Conservation (phyloP, 202 grass and related monocot species). For the Cymbopogon flexuosus region DNA sequence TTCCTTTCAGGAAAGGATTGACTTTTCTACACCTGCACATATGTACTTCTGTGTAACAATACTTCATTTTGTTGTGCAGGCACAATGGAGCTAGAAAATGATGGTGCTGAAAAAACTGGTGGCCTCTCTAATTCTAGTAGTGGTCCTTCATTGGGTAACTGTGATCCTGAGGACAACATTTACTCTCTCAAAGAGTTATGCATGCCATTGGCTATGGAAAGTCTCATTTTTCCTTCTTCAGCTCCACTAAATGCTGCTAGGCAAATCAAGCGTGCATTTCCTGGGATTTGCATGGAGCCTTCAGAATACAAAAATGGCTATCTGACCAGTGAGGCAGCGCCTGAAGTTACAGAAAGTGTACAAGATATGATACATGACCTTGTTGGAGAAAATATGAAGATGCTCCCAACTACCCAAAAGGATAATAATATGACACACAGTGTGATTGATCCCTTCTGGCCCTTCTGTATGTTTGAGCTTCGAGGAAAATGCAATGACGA, state of each 20-base stretch:
- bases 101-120: constrained; percentile 35
- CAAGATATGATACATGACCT: constrained; percentile 27
- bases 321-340: constrained; percentile 12
- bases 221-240: constrained; percentile 43
- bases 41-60: neutral
- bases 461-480: constrained; percentile 95
- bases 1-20: neutral
- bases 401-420: constrained; percentile 29
- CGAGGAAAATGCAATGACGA: constrained; percentile 97
- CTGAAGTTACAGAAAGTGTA: constrained; percentile 23
- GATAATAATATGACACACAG: constrained; percentile 21
- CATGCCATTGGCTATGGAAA: constrained; percentile 1
- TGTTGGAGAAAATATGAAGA: constrained; percentile 34
- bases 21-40: neutral
- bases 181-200: constrained; percentile 37
- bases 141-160: constrained; percentile 36
- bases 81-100: constrained; percentile 28
- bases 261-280: constrained; percentile 51
- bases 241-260: constrained; percentile 58
- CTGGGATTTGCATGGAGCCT: constrained; percentile 21
- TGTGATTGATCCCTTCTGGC: constrained; percentile 85
- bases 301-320: constrained; percentile 30
- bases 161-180: constrained; percentile 44
- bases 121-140: constrained; percentile 44
- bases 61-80: constrained; percentile 30